Conservation (phyloP, 2,329 filamentous ascomycete genomes). For the Phialophora macrospora region DNA sequence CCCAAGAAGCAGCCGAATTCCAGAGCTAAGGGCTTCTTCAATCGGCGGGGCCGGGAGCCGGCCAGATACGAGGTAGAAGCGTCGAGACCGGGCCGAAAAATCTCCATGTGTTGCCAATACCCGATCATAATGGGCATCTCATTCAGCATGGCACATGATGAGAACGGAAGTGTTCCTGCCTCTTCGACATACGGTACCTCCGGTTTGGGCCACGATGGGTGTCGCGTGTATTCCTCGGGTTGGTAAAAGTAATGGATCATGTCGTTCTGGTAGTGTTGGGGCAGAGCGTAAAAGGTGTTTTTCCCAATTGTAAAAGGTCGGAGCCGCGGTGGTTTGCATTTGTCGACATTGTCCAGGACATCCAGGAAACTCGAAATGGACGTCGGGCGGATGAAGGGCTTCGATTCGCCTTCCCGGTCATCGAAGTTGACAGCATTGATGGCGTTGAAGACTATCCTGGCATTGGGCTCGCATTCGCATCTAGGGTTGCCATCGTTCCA, state of each 20-base stretch:
- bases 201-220: not conserved
- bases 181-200: not conserved
- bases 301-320: not conserved
- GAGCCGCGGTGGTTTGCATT: not conserved
- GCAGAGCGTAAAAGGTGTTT: not conserved
- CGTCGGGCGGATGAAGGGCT: no score
- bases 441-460: not conserved
- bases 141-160: not conserved
- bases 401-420: not conserved
- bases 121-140: no score
- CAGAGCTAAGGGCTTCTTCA: conserved; percentile 1
- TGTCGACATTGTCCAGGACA: not conserved
- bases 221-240: not conserved
- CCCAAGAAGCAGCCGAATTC: conserved; percentile 1
- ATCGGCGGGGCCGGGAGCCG: not conserved
- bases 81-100: not conserved
- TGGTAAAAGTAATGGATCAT: not conserved
- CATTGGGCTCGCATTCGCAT: not conserved
- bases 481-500: not conserved
- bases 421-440: not conserved
- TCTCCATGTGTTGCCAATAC: not conserved
- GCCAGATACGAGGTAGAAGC: not conserved
- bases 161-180: not conserved
- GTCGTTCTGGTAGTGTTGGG: not conserved
- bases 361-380: not conserved